Evolutionary conservation across 169 alveolate species (phyloP).

Genomic region (Cryptosporidium sp.): DNA sequence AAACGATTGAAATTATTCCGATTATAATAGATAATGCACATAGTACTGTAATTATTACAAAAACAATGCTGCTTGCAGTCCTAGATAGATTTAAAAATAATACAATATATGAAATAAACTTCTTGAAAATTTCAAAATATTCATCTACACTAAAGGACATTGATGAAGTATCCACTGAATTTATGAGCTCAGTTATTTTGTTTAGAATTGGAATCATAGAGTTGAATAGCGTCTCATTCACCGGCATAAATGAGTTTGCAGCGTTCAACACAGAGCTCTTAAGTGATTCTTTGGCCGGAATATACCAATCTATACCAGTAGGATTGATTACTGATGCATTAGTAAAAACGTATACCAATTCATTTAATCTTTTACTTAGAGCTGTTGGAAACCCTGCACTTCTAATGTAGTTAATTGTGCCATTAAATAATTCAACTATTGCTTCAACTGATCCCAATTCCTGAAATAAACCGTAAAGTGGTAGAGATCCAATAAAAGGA

Average conservation of each 20-base stretch:
- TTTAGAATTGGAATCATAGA: slow-evolving; percentile 42
- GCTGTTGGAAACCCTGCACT: slow-evolving; percentile 59
- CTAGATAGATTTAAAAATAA: slow-evolving; percentile 31
- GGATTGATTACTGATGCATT: slow-evolving; percentile 43
- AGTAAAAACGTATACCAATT: slow-evolving; percentile 19
- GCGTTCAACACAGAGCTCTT: slow-evolving; percentile 1
- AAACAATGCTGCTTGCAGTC: slow-evolving; percentile 8
- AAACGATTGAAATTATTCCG: slow-evolving; percentile 30
- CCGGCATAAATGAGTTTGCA: slow-evolving; percentile 34
- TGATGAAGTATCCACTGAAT: slow-evolving; percentile 37
- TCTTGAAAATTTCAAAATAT: slow-evolving; percentile 39
- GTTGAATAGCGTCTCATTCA: slow-evolving; percentile 14
- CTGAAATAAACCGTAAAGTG: slow-evolving; percentile 55
- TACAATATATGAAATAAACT: slow-evolving; percentile 21
- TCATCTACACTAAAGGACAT: slow-evolving; percentile 15
- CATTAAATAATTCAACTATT: slow-evolving; percentile 4
- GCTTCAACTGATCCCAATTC: slow-evolving; percentile 40
- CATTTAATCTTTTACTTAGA: slow-evolving; percentile 27
- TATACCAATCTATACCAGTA: slow-evolving; percentile 15
- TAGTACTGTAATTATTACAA: slow-evolving; percentile 22
- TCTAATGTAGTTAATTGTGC: slow-evolving; percentile 10
- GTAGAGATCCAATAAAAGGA: slow-evolving; percentile 63
- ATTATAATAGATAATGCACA: not conserved
- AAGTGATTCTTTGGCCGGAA: slow-evolving; percentile 32
- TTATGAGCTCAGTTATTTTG: not conserved